A percentile compares a stretch with the other conserved stretches of the same genome.
phyloP scores from a whole-genome alignment of 306 rosid species.

The Inga laurina region DNA sequence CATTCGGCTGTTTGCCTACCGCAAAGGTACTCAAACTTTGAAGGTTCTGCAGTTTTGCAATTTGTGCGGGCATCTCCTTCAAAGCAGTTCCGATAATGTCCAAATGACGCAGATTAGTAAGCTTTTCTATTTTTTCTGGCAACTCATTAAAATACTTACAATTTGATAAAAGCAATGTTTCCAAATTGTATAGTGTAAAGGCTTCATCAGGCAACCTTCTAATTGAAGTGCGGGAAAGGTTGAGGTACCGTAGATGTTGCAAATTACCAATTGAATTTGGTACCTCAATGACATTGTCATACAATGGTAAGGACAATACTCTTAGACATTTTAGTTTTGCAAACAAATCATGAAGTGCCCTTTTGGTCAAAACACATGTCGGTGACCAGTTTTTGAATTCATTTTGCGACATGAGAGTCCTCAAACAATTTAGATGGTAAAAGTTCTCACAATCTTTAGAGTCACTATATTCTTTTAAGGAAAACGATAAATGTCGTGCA shows the following conservation, averaged over 20 bases:
- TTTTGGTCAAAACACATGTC: neutral
- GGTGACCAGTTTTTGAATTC: neutral
- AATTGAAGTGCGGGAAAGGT: neutral
- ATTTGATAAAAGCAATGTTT: slow-evolving; percentile 18
- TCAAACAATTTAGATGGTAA: neutral
- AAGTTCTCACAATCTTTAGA: neutral
- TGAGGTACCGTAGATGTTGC: slow-evolving; percentile 29
- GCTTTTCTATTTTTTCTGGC: neutral
- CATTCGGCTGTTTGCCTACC: neutral
- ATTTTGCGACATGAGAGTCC: neutral
- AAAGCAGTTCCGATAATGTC: neutral
- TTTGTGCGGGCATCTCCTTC: neutral
- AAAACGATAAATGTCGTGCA: slow-evolving; percentile 33
- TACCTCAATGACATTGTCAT: neutral
- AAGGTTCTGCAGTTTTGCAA: neutral
- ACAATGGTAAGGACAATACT: neutral
- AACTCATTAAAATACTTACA: neutral
- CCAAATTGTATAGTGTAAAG: slow-evolving; percentile 27
- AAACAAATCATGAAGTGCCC: neutral
- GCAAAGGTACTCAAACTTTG: slow-evolving; percentile 16
- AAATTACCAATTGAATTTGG: slow-evolving; percentile 23
- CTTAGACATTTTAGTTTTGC: neutral
- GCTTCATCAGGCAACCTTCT: neutral
- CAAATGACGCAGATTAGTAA: slow-evolving; percentile 8
- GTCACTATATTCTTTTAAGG: neutral